Evolutionary conservation across 768 basidiomycete species (phyloP).

Genomic region (Royoungia palumana): DNA sequence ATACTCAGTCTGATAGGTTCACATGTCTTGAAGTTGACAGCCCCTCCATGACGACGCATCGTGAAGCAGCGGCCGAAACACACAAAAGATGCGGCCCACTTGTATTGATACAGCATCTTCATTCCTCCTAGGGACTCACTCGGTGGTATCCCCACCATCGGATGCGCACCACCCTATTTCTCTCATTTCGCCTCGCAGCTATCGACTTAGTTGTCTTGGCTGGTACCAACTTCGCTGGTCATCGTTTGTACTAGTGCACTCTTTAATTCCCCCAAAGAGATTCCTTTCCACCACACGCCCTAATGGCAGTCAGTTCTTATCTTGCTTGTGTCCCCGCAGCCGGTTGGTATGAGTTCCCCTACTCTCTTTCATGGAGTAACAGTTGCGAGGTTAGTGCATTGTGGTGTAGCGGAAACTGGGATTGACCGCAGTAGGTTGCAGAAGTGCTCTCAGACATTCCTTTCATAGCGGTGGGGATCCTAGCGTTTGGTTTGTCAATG

Average conservation of each 20-base stretch:
- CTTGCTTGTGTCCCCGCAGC: slow-evolving; percentile 10
- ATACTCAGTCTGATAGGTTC: background rate
- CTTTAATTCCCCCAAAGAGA: slow-evolving; percentile 11
- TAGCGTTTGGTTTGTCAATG: slow-evolving; percentile 57
- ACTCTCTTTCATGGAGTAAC: slow-evolving; percentile 37
- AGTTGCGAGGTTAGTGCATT: slow-evolving; percentile 42
- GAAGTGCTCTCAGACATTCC: slow-evolving; percentile 62
- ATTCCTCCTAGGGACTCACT: background rate
- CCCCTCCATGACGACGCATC: slow-evolving; percentile 11
- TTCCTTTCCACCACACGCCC: slow-evolving; percentile 15
- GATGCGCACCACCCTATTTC: background rate
- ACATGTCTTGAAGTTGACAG: background rate
- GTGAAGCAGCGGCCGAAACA: background rate
- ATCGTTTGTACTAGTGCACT: slow-evolving; percentile 3
- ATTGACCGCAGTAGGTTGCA: slow-evolving; percentile 42
- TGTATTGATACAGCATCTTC: background rate
- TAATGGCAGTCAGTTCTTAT: slow-evolving; percentile 17
- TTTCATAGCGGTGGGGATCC: slow-evolving; percentile 61
- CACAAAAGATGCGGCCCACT: too few relatives aligned
- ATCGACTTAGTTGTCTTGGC: background rate
- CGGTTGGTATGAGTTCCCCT: slow-evolving; percentile 23
- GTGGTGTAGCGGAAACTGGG: background rate
- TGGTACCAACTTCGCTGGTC: background rate
- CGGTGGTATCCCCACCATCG: background rate
- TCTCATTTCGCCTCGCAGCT: background rate